phyloP scores from a whole-genome alignment of 179 eudicot species.

The Silene coronaria region DNA sequence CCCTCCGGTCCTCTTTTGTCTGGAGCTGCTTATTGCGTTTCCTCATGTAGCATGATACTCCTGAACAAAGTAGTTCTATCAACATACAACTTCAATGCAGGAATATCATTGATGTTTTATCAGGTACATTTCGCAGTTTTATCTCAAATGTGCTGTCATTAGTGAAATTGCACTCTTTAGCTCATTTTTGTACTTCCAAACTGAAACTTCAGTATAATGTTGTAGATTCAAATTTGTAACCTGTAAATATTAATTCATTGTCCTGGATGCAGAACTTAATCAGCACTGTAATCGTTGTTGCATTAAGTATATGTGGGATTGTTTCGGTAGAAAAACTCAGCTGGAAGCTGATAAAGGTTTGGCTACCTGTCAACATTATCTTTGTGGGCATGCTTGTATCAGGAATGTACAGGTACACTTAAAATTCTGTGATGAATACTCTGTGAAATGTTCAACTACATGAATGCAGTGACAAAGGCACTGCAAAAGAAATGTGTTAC shows the following conservation, averaged over 20 bases:
- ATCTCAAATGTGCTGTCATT: not conserved
- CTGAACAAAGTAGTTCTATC: conserved; percentile 73
- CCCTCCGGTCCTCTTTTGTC: conserved; percentile 55
- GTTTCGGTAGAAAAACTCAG: conserved; percentile 56
- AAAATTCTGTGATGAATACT: not conserved
- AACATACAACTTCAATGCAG: conserved; percentile 68
- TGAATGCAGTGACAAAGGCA: not conserved
- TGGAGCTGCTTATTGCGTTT: conserved; percentile 73
- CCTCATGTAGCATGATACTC: conserved; percentile 83
- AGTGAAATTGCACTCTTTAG: not conserved
- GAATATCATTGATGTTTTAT: conserved; percentile 79
- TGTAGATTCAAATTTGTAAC: not conserved
- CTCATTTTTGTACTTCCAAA: not conserved
- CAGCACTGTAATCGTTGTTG: conserved; percentile 48
- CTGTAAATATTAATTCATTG: conserved; percentile 1
- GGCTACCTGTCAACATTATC: conserved; percentile 76
- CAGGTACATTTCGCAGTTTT: conserved; percentile 40
- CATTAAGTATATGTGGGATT: conserved; percentile 46
- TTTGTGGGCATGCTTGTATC: conserved; percentile 85
- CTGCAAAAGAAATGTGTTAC: not conserved
- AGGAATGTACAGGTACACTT: conserved; percentile 72
- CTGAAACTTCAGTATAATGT: not conserved
- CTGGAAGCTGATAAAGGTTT: conserved; percentile 68
- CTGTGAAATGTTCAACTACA: not conserved
- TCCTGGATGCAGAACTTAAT: conserved; percentile 60